Conservation (phyloP, 2,329 filamentous ascomycete genomes). For the Colletotrichum incanum region DNA sequence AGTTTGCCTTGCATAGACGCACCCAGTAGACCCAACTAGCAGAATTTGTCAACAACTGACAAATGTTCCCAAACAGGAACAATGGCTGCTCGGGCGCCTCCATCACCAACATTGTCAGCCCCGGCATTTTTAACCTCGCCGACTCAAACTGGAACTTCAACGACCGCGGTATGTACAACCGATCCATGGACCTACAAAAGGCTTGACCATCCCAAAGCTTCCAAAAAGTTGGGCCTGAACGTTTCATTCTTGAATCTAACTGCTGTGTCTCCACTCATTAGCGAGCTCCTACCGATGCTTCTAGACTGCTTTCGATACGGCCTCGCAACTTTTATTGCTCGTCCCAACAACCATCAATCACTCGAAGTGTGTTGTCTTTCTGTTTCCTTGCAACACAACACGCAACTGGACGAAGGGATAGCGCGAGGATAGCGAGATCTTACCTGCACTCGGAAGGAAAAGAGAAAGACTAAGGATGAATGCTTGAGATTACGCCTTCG, state of each 20-base stretch:
- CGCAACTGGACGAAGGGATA: neutral
- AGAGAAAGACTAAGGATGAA: neutral
- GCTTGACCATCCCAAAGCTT: neutral
- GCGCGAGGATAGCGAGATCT: neutral
- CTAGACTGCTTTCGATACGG: neutral
- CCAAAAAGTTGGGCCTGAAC: neutral
- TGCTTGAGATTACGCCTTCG: neutral
- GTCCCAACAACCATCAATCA: neutral
- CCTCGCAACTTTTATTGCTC: neutral
- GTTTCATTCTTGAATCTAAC: neutral
- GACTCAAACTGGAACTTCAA: slow-evolving; percentile 13
- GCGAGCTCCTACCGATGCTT: slow-evolving; percentile 6
- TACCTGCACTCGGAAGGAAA: neutral
- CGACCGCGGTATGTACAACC: neutral
- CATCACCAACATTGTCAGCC: slow-evolving; percentile 7
- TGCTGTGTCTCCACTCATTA: neutral
- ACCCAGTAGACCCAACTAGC: neutral
- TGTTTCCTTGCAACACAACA: neutral
- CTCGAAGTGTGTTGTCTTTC: neutral
- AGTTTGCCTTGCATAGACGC: neutral
- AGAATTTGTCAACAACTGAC: neutral
- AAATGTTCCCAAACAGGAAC: neutral
- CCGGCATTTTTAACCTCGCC: slow-evolving; percentile 10
- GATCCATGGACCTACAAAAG: neutral
- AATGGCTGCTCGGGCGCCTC: neutral